Conservation (phyloP, 2,329 filamentous ascomycete species). For the Cladosporium colombiae region DNA sequence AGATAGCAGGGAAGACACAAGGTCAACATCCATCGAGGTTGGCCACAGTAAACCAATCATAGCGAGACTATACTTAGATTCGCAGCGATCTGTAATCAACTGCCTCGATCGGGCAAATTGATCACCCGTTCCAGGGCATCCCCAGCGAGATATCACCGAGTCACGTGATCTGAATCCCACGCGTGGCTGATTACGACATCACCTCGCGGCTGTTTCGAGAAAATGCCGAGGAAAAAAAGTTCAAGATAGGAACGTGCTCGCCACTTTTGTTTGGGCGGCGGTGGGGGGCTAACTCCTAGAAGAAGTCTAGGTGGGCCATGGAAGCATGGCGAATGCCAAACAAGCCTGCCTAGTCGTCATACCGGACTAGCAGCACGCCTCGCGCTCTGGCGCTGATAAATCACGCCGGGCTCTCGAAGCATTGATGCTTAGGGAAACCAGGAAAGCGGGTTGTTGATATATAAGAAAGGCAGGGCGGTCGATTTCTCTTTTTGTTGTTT, state of each 20-base stretch:
- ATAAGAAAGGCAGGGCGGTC: constrained; percentile 5
- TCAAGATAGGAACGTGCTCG: neutral
- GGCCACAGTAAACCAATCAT: neutral
- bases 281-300: neutral
- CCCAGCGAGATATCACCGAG: neutral
- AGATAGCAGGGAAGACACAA: neutral
- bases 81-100: neutral
- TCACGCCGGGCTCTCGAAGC: neutral
- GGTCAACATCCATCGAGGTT: neutral
- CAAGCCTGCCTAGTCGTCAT: constrained; percentile 8
- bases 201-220: neutral
- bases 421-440: neutral
- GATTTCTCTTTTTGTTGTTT: neutral
- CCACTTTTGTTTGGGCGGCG: neutral
- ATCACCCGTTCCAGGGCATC: neutral
- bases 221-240: neutral
- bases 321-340: constrained; percentile 13
- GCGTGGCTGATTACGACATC: constrained; percentile 10
- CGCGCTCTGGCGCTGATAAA: constrained; percentile 15
- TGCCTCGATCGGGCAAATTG: neutral
- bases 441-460: neutral
- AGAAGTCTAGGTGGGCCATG: constrained; percentile 8
- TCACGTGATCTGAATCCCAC: neutral
- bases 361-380: constrained; percentile 1
- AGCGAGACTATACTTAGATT: neutral